Evolutionary conservation across 1,284 basidiomycete species (phyloP), one percentile per base, ranked within the genome.

Genomic region (Ceratobasidium sp.): DNA sequence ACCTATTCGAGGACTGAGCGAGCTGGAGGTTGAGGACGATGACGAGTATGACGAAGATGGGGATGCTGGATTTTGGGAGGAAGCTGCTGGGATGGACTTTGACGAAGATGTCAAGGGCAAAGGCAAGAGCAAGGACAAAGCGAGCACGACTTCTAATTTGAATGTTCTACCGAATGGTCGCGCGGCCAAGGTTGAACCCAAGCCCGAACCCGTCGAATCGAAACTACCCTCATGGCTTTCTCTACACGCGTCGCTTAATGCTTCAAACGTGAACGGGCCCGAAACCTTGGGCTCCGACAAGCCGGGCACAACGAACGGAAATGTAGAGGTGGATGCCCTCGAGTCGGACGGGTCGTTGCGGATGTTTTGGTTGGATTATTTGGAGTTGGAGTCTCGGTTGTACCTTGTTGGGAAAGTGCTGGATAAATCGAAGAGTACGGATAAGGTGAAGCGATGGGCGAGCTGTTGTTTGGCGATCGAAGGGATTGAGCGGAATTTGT

Each of bases 341-440:
- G 94, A 97, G 81, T 84, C 88, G 2, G 94, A 98, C 80, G 95
- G 94, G 0, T 92, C 90, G 1, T 85, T 98, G n/a, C 89, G 89
- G 37, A 96, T 98, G 85, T 98, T 92, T 86, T 98, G 96, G 96
- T 86, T 97, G 34, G 96, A 98, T 81, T 95, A 95, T 81, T 89
- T 95, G 22, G 96, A 98, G 82, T 88, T 90, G 65, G 90, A 93
- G 19, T 91, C 94, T 29, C 90, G 89, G 77, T 85, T 95, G 0
- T 92, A 95, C 82, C 92, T 98, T 78, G 89, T 95, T 46, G 96
- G 96, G 19, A 98, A 98, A 84, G 89, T 95, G 37, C 90, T 92
- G 79, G 94, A 96, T 83, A 92, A 92, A 83, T 84, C 86, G 0
- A 75, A 76, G 40, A 52, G 70, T 22, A 65, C 76, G 15, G 77